Conservation (phyloP, 2,329 filamentous ascomycete species). For the Parasarocladium wereldwijsianum region DNA sequence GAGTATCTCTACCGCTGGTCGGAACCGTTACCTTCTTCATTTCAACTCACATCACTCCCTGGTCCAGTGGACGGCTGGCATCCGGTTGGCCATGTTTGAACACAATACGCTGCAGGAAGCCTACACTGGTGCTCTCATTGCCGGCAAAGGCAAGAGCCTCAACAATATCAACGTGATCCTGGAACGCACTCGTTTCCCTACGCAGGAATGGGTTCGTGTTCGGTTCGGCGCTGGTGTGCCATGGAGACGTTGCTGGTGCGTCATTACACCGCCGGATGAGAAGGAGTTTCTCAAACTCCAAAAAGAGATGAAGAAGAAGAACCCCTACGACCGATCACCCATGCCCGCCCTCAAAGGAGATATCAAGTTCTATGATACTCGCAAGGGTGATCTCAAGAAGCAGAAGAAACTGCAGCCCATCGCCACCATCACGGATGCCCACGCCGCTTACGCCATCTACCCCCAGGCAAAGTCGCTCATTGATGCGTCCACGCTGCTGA, state of each 20-base stretch:
- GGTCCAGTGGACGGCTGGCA: slow-evolving; percentile 90
- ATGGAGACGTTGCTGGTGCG: slow-evolving; percentile 95
- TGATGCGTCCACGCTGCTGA: slow-evolving; percentile 85
- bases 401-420: slow-evolving; percentile 86
- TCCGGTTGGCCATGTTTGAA: slow-evolving; percentile 87
- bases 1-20: slow-evolving; percentile 87
- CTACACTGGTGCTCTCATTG: slow-evolving; percentile 90
- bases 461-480: slow-evolving; percentile 88
- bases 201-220: slow-evolving; percentile 89
- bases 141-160: slow-evolving; percentile 76
- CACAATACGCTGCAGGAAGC: slow-evolving; percentile 87
- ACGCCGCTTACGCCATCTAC: slow-evolving; percentile 88
- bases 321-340: slow-evolving; percentile 63
- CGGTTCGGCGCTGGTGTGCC: slow-evolving; percentile 91
- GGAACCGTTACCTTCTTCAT: slow-evolving; percentile 88
- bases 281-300: slow-evolving; percentile 77
- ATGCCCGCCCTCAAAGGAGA: slow-evolving; percentile 62
- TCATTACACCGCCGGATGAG: slow-evolving; percentile 82
- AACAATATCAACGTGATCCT: slow-evolving; percentile 88
- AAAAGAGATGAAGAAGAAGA: slow-evolving; percentile 70
- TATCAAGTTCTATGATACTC: slow-evolving; percentile 88
- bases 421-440: slow-evolving; percentile 80
- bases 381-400: slow-evolving; percentile 53
- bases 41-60: slow-evolving; percentile 92
- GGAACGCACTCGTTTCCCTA: slow-evolving; percentile 60